phyloP scores from a whole-genome alignment of 73 alveolate genomes.

The Blepharisma stoltei region DNA sequence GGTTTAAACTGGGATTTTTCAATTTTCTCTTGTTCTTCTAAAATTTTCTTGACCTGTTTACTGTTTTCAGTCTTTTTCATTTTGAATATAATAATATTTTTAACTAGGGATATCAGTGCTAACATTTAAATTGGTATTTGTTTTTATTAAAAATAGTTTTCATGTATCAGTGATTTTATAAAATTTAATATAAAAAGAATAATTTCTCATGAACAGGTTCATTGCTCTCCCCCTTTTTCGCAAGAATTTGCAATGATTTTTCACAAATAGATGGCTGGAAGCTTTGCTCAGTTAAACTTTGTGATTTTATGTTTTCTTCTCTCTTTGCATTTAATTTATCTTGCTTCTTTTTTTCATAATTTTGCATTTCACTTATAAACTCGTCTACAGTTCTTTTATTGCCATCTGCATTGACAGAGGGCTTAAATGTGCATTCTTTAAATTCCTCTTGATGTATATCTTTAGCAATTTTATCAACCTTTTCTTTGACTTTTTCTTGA shows the following conservation, averaged over 20 bases:
- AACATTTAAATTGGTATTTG: no score
- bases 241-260: not conserved
- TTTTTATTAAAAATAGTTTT: no score
- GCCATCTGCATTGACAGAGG: not conserved
- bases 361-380: not conserved
- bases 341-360: conserved; percentile 10
- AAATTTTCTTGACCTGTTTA: not conserved
- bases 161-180: no score
- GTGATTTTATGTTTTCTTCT: not conserved
- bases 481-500: conserved; percentile 12
- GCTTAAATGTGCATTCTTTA: conserved; percentile 31
- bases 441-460: conserved; percentile 8
- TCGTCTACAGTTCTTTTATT: conserved; percentile 22
- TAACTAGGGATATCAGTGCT: no score
- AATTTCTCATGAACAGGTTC: conserved; percentile 25
- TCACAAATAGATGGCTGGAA: not conserved
- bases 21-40: conserved; percentile 22
- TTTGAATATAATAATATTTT: no score
- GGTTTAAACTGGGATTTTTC: conserved; percentile 25
- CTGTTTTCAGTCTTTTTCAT: not conserved
- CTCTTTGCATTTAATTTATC: conserved; percentile 9
- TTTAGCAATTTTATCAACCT: not conserved
- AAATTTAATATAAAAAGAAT: no score
- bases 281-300: not conserved
- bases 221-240: conserved; percentile 8